Conservation (phyloP, 2,329 filamentous ascomycete genomes). For the Amauroascus niger region DNA sequence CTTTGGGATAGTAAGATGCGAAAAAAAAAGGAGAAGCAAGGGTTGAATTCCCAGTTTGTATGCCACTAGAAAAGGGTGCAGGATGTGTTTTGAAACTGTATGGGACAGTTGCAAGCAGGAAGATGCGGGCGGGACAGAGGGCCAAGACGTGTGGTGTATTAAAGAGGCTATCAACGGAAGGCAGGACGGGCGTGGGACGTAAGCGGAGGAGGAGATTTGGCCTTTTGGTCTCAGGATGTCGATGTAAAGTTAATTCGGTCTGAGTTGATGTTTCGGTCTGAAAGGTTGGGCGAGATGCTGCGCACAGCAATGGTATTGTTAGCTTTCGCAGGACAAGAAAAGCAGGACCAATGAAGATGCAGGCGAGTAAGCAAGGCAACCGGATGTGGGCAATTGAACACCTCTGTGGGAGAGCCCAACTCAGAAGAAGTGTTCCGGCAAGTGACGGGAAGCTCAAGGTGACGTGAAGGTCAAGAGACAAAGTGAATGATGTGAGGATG, state of each 20-base stretch:
- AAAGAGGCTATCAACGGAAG: not conserved
- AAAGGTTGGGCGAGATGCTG: not conserved
- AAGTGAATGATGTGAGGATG: not conserved
- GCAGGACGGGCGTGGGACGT: not conserved
- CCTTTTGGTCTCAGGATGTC: not conserved
- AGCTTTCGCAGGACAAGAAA: not conserved
- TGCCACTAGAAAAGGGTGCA: not conserved
- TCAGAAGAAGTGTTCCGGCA: not conserved
- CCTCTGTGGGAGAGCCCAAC: not conserved
- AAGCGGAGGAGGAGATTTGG: not conserved
- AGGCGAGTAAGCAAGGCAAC: not conserved
- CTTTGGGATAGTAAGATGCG: slow-evolving; percentile 19
- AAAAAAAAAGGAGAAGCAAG: slow-evolving; percentile 19
- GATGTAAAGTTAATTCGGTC: not conserved
- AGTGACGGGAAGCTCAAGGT: slow-evolving; percentile 7
- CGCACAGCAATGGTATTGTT: not conserved
- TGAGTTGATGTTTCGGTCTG: slow-evolving; percentile 7
- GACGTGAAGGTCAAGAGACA: not conserved
- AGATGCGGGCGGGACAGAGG: not conserved
- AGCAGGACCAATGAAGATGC: not conserved
- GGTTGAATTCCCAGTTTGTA: not conserved
- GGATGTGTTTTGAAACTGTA: not conserved
- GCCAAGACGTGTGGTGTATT: not conserved
- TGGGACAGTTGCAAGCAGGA: not conserved
- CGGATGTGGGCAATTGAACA: not conserved